These are phyloP conservation scores for Poronia punctata DNA, from an alignment of 495 filamentous ascomycete genomes.

Conservation along the genomic window DNA sequence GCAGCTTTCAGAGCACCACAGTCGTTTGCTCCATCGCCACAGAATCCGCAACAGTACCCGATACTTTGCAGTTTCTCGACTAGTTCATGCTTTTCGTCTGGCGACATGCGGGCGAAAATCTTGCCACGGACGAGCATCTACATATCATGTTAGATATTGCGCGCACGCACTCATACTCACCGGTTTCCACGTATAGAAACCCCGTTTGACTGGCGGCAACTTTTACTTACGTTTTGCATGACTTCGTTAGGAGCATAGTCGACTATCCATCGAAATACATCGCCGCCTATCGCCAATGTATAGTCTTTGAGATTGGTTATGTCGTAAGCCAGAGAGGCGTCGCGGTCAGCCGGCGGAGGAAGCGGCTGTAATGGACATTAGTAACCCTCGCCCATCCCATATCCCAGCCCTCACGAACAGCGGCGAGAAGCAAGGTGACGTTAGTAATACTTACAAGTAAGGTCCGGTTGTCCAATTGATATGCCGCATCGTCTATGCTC, in stretches of 20 bases:
- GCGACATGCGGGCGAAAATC: conserved; percentile 97
- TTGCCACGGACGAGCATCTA: conserved; percentile 86
- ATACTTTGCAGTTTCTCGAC: conserved; percentile 96
- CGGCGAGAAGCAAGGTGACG: conserved; percentile 7
- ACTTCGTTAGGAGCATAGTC: conserved; percentile 78
- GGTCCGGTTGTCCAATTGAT: conserved; percentile 67
- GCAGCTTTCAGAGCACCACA: conserved; percentile 96
- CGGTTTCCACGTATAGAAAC: background rate
- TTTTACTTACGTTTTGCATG: conserved; percentile 56
- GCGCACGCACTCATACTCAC: background rate
- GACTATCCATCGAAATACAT: conserved; percentile 93
- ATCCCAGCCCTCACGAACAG: no score
- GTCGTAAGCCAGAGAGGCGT: conserved; percentile 81
- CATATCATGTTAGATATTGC: conserved; percentile 15
- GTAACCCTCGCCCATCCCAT: conserved; percentile 27
- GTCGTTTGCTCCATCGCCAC: conserved; percentile 96
- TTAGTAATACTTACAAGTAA: no score
- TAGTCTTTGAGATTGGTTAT: conserved; percentile 72
- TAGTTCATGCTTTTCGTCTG: conserved; percentile 97
- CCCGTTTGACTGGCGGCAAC: no score
- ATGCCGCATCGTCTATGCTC: conserved; percentile 76
- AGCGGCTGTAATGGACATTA: conserved; percentile 48
- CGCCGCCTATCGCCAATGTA: conserved; percentile 80
- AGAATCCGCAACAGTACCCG: conserved; percentile 94
- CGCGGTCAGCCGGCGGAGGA: conserved; percentile 56